These are phyloP conservation scores for Oenanthe javanica DNA, from an alignment of 140 eudicot species.

Conservation along the genomic window DNA sequence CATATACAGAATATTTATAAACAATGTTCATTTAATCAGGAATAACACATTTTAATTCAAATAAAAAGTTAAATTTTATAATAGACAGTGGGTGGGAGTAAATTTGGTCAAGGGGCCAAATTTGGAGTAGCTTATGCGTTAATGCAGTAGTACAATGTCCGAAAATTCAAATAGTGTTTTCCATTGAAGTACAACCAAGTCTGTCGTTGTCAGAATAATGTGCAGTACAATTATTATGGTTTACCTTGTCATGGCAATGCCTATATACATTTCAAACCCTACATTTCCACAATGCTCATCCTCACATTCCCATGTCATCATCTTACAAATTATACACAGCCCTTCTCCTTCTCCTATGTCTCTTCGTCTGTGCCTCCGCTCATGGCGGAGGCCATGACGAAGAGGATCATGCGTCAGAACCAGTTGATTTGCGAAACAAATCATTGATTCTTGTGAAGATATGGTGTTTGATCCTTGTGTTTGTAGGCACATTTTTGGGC, in stretches of 20 bases:
- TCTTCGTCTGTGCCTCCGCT: slow-evolving; percentile 41
- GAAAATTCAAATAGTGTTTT: background rate
- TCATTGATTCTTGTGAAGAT: slow-evolving; percentile 56
- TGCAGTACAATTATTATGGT: background rate
- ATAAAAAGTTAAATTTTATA: no score
- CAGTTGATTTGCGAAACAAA: slow-evolving; percentile 31
- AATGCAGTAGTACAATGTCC: background rate
- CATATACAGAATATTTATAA: no score
- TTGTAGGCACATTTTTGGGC: slow-evolving; percentile 53
- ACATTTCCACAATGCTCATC: background rate
- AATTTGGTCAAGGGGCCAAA: background rate
- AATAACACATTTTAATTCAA: no score
- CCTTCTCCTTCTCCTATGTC: slow-evolving; percentile 19
- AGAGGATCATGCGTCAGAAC: slow-evolving; percentile 21
- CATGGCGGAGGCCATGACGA: slow-evolving; percentile 17
- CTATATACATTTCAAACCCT: background rate
- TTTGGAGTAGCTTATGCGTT: background rate
- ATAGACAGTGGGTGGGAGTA: no score
- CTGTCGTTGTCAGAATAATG: background rate
- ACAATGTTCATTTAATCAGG: no score
- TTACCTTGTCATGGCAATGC: background rate
- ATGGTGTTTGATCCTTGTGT: slow-evolving; percentile 68
- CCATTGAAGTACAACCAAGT: background rate
- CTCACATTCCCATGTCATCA: slow-evolving; percentile 29
- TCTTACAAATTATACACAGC: slow-evolving; percentile 19